Evolutionary conservation across 106 monocot species (phyloP), one percentile per base, ranked within the genome.

Genomic region (Dactylorhiza incarnata): DNA sequence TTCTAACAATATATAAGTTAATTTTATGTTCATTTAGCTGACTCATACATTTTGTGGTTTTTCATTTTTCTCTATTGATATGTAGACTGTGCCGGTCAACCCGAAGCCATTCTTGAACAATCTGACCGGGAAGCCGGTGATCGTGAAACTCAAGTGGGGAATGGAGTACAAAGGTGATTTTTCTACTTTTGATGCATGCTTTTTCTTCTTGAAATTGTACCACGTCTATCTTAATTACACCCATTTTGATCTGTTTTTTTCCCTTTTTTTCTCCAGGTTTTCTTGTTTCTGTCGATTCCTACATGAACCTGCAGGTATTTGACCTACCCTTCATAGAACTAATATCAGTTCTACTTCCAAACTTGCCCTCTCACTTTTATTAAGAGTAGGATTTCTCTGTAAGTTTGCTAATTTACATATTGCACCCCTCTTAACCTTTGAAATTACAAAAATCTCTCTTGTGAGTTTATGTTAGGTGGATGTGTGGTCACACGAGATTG

Each of bases 241-340:
- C 48, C 5, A 3, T 48, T 19, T 48, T 71, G 46, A 37, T 50
- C 71, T 76, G 16, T 9, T 66, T 20, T 26, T 11, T 52, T 68
- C 22, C 52, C 0, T 77, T 52, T 74, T 72, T 5, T 72, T 5
- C 73, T 53, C 11, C 86, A 95, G 95, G 92, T 49, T 95, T 78
- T 85, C 95, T 95, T 75, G 95, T 95, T n/a, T 95, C 92, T 4
- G 90, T 95, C 56, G 92, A 95, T 75, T 95, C 95, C 25, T 95
- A 95, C 70, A 92, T 95, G 95, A 95, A 95, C 80, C 81, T 92
- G 61, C 95, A 95, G 95, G 92, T 95, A 85, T 12, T 53, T 49
- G 7, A 62, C 45, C 24, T 23, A 48, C 16, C 44, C 71, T 80
- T 62, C 61, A 16, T 68, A 48, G 19, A 56, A 56, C 56, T 56